Conservation (phyloP, 768 basidiomycete species). For the Fistulinella prunicolor region DNA sequence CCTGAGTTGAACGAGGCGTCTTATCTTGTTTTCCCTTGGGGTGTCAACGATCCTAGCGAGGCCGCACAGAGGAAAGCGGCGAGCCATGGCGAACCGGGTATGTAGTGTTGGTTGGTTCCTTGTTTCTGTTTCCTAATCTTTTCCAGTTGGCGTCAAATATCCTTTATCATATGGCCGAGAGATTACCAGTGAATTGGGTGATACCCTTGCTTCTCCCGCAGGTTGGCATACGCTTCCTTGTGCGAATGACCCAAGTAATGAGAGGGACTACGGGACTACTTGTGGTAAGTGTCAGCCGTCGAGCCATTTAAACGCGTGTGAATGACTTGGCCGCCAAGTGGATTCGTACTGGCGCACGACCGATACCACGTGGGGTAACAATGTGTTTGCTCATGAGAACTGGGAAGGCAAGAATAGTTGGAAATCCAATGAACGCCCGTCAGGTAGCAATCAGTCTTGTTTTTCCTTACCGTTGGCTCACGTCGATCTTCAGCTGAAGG, state of each 20-base stretch:
- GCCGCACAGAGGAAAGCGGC: slow-evolving; percentile 32
- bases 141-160: neutral
- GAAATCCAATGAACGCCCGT: slow-evolving; percentile 77
- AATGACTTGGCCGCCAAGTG: slow-evolving; percentile 15
- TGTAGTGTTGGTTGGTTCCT: neutral
- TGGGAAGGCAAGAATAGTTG: slow-evolving; percentile 71
- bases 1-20: slow-evolving; percentile 34
- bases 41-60: slow-evolving; percentile 78
- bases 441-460: slow-evolving; percentile 30
- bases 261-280: slow-evolving; percentile 7
- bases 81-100: slow-evolving; percentile 17
- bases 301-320: too few species aligned
- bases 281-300: slow-evolving; percentile 7
- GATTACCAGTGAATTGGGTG: slow-evolving; percentile 63
- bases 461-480: neutral
- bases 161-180: slow-evolving; percentile 26
- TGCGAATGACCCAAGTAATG: slow-evolving; percentile 55
- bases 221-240: slow-evolving; percentile 91
- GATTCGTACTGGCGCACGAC: slow-evolving; percentile 55
- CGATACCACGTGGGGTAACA: slow-evolving; percentile 86
- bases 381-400: slow-evolving; percentile 94
- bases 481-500: neutral
- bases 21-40: slow-evolving; percentile 78
- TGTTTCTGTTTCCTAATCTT: neutral
- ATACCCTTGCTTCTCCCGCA: slow-evolving; percentile 74